Conservation (phyloP, 2,329 filamentous ascomycete species). For the Colletotrichum lentis region DNA sequence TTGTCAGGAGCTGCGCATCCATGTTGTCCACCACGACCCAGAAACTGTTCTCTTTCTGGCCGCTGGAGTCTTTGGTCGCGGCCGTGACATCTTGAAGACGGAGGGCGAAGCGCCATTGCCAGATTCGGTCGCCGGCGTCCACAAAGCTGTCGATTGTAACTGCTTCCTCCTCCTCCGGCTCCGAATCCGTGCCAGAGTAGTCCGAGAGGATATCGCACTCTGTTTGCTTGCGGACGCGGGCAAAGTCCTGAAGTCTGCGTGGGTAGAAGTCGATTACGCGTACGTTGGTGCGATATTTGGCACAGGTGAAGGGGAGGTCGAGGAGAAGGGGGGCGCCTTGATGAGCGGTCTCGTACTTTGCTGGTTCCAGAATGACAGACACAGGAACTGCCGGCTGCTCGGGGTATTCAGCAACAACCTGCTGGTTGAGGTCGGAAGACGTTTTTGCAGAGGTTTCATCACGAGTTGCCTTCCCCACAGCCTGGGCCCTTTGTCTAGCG, state of each 20-base stretch:
- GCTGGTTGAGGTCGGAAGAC: constrained; percentile 45
- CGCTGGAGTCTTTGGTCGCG: constrained; percentile 44
- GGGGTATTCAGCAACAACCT: constrained; percentile 58
- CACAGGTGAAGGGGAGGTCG: constrained; percentile 76
- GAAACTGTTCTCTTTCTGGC: constrained; percentile 54
- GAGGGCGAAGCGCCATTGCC: constrained; percentile 87
- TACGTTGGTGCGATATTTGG: constrained; percentile 72
- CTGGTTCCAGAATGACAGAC: constrained; percentile 51
- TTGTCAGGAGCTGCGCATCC: constrained; percentile 58
- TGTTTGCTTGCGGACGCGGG: constrained; percentile 54
- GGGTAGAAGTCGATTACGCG: constrained; percentile 88
- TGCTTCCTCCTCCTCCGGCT: constrained; percentile 43
- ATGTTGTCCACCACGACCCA: constrained; percentile 74
- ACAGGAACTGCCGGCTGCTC: constrained; percentile 49
- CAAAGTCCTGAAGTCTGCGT: constrained; percentile 74
- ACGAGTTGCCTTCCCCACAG: constrained; percentile 29
- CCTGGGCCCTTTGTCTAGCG: constrained; percentile 17
- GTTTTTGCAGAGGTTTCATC: constrained; percentile 44
- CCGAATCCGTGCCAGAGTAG: constrained; percentile 45
- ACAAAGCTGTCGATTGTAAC: constrained; percentile 42
- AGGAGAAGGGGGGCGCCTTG: constrained; percentile 49
- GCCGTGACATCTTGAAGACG: constrained; percentile 74
- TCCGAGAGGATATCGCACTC: constrained; percentile 63
- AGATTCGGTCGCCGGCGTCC: constrained; percentile 50
- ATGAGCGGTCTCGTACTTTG: constrained; percentile 54